Base-by-base conservation (phyloP, 129 eudicot species). In the Pseudognaphalium luteoalbum region DNA sequence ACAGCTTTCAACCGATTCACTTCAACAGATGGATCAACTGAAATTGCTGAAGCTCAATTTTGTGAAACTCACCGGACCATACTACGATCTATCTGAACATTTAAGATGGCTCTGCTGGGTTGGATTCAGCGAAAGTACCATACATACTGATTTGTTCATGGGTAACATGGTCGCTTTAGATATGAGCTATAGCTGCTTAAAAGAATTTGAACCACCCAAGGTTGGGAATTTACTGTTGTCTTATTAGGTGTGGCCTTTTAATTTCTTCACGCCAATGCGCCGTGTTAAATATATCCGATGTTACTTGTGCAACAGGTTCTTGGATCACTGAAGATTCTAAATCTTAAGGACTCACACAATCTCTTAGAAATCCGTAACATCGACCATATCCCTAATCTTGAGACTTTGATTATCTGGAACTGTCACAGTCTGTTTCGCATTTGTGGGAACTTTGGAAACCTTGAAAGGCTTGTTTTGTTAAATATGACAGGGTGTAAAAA, bases 71-170 rank as follows among this genome's bases (percentile, higher is more conserved):
- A 16, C 3, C 0, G 85, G 82, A 59, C 19, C 68, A 51, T 67
- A 64, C 19, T 20, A 42, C 28, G 39, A 84, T 56, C 68, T 80
- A 41, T 82, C 80, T 1, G 62, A 34, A 32, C 50, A 57, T 39
- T 57, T 84, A 72, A 76, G 81, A 59, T 84, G 81, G 84, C 75
- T 84, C 7, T 75, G 76, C 7, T 80, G 82, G 87, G 37, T 6
- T 72, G 79, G 76, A 57, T 76, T 32, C 65, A 56, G 72, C 9
- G 1, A 29, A 33, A 66, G 62, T 51, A 56, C 8, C 19, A 21
- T 84, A 34, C 72, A 74, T 0, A 25, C 39, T 8, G 68, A 59
- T 14, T 50, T 84, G 7, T 67, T 16, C 51, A 75, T 80, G 71
- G 71, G 44, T 28, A 80, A 71, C n/a, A 5, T 84, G 67, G 84